Conservation (phyloP, 345 rosid species). For the Kandelia obovata region DNA sequence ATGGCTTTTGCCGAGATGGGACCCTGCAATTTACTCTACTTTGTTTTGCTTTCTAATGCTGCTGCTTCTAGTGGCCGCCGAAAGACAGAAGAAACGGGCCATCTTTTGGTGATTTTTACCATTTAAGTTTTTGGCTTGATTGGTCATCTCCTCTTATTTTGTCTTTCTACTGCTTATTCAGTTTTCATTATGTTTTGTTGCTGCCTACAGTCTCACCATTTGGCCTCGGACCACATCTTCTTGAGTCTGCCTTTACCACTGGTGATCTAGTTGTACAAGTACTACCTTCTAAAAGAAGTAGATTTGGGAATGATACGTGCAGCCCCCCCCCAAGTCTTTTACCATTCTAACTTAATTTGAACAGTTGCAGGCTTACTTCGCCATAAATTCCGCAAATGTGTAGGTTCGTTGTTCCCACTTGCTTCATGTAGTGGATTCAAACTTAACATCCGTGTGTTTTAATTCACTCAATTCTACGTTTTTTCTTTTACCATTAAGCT, state of each 20-base stretch:
- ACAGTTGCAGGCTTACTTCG: neutral
- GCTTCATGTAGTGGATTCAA: too few species aligned
- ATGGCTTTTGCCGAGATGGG: slow-evolving; percentile 43
- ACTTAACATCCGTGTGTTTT: too few species aligned
- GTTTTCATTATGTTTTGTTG: too few species aligned
- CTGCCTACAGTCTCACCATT: too few species aligned
- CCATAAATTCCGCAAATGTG: neutral
- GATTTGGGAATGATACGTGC: too few species aligned
- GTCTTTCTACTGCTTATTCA: neutral
- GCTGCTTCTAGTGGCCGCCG: neutral
- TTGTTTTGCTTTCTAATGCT: neutral
- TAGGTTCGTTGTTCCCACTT: neutral
- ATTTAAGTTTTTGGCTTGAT: neutral
- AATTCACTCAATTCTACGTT: too few species aligned
- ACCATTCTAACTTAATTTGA: neutral
- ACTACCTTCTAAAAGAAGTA: too few species aligned
- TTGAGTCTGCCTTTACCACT: too few species aligned
- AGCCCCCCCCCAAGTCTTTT: too few species aligned
- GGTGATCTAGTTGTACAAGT: neutral
- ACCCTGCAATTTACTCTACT: slow-evolving; percentile 18
- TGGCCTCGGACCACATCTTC: too few species aligned
- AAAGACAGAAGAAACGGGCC: slow-evolving; percentile 6
- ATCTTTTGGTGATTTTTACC: slow-evolving; percentile 11
- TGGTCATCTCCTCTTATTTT: neutral
- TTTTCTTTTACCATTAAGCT: too few species aligned